Conservation (phyloP, 768 basidiomycete genomes). For the Cyathus striatus region DNA sequence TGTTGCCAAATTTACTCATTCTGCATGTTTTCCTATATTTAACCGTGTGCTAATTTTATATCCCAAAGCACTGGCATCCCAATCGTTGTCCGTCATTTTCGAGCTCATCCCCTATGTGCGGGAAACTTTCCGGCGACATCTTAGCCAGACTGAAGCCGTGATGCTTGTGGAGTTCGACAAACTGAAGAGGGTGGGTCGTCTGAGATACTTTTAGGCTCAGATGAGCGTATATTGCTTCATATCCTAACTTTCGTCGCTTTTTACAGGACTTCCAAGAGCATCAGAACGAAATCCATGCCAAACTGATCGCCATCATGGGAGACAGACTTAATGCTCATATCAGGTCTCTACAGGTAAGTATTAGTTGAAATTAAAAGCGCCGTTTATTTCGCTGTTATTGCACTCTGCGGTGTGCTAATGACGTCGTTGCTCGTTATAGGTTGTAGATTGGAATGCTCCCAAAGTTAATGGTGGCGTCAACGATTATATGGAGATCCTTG, state of each 20-base stretch:
- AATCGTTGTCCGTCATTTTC: slow-evolving; percentile 91
- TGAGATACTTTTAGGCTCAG: slow-evolving; percentile 6
- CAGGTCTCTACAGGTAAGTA: slow-evolving; percentile 66
- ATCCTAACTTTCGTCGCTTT: slow-evolving; percentile 1
- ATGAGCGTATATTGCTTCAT: too few species aligned
- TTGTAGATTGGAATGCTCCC: slow-evolving; percentile 72
- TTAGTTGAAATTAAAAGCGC: slow-evolving; percentile 1
- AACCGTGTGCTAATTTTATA: slow-evolving; percentile 2
- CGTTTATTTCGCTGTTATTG: not conserved
- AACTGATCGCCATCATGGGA: slow-evolving; percentile 97
- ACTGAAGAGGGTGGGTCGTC: slow-evolving; percentile 75
- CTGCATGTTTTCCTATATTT: too few species aligned
- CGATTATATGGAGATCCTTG: slow-evolving; percentile 88
- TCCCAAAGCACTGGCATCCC: slow-evolving; percentile 81
- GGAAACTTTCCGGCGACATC: slow-evolving; percentile 89
- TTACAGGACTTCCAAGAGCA: slow-evolving; percentile 96
- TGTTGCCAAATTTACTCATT: too few species aligned
- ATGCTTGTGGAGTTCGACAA: slow-evolving; percentile 99
- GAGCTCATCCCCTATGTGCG: slow-evolving; percentile 94
- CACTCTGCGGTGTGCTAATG: slow-evolving; percentile 1
- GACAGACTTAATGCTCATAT: slow-evolving; percentile 87
- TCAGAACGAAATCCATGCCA: slow-evolving; percentile 97
- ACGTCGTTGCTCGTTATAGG: slow-evolving; percentile 31
- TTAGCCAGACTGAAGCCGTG: slow-evolving; percentile 91
- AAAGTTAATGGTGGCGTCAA: slow-evolving; percentile 63